Evolutionary conservation across 2,329 filamentous ascomycete genomes (phyloP).

Genomic region (Tolypocladium album): DNA sequence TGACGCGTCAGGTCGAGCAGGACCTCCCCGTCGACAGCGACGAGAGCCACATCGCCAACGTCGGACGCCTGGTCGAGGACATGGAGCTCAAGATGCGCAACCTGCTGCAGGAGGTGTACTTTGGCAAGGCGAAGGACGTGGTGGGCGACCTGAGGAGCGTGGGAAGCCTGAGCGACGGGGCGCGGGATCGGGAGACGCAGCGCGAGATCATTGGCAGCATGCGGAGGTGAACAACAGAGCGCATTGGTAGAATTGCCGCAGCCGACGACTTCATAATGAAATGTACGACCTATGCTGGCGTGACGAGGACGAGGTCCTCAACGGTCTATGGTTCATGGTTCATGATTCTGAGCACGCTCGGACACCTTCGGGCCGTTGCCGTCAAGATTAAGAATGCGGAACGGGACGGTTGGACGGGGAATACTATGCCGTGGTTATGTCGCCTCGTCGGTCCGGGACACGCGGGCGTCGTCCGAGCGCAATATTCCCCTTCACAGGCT

Average conservation of each 20-base stretch:
- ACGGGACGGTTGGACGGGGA: not conserved
- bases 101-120: conserved; percentile 95
- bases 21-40: conserved; percentile 85
- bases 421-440: not conserved
- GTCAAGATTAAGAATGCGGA: not conserved
- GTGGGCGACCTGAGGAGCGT: conserved; percentile 90
- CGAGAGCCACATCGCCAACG: conserved; percentile 89
- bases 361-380: not conserved
- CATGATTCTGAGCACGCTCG: not conserved
- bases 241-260: not conserved
- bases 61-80: conserved; percentile 89
- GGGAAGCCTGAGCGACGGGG: conserved; percentile 71
- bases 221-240: conserved; percentile 24
- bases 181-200: conserved; percentile 74
- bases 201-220: conserved; percentile 72
- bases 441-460: not conserved
- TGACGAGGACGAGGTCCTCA: not conserved
- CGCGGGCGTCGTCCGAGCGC: not conserved
- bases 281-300: not conserved
- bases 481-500: not conserved
- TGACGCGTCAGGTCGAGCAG: conserved; percentile 92
- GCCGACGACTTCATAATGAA: not conserved
- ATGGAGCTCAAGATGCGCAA: conserved; percentile 99
- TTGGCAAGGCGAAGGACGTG: conserved; percentile 97
- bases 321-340: not conserved